phyloP scores from a whole-genome alignment of 208 protist species.

The Acanthamoeba lenticulata region DNA sequence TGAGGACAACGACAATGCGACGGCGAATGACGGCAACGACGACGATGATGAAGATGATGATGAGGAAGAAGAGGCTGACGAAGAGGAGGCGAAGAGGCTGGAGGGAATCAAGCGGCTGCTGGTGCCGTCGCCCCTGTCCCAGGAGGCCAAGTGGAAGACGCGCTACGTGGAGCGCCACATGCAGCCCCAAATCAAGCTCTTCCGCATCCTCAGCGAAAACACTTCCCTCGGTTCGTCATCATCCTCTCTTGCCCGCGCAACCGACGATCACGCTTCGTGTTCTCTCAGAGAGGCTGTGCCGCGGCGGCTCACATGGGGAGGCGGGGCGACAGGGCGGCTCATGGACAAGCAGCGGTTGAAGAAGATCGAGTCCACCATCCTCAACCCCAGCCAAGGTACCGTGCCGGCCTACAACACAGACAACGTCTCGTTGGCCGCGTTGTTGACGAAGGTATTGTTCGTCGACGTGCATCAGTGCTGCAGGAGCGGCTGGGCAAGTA shows the following conservation, averaged over 20 bases:
- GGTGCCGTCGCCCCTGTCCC: neutral
- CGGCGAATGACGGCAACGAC: neutral
- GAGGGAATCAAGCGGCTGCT: neutral
- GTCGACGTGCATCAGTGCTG: neutral
- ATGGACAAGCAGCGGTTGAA: slow-evolving; percentile 11
- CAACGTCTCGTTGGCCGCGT: neutral
- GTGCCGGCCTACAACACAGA: neutral
- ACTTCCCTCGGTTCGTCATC: neutral
- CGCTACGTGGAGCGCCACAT: slow-evolving; percentile 28
- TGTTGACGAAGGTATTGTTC: too few relatives aligned
- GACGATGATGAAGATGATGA: neutral
- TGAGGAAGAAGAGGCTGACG: neutral
- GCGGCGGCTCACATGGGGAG: too few relatives aligned
- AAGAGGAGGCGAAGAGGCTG: neutral
- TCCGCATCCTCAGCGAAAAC: slow-evolving; percentile 15
- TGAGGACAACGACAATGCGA: neutral
- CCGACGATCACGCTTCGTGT: too few relatives aligned
- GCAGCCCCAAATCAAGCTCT: slow-evolving; percentile 36
- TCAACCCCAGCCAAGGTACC: neutral
- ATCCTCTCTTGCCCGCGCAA: too few relatives aligned
- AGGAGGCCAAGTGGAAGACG: slow-evolving; percentile 22
- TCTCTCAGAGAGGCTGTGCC: too few relatives aligned
- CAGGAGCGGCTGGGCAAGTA: neutral
- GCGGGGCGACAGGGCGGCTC: neutral
- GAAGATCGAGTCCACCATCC: slow-evolving; percentile 14